Evolutionary conservation across 2,329 filamentous ascomycete species (phyloP), one percentile per base, ranked within the genome.

Genomic region (Botrytis fabae): DNA sequence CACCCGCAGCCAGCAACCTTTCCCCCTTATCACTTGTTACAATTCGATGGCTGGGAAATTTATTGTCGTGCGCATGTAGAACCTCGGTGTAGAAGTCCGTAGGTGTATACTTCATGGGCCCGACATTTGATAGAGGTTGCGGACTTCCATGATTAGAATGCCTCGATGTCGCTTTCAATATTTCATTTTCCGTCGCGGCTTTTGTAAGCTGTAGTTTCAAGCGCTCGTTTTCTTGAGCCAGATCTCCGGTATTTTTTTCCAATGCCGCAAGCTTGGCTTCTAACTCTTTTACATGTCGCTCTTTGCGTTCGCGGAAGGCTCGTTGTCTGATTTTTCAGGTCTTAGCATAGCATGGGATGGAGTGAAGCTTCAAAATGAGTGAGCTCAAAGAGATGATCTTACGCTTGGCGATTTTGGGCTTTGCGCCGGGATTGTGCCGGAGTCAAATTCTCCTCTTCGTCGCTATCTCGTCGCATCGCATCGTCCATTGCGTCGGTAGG

Each of bases 221-320:
- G 48, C 92, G 90, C 82, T 97, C 93, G 80, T 98, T 98, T 81
- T 98, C 95, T 62, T 91, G 89, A 59, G 91, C 88, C 0, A 96
- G 88, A 48, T 89, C 87, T 72, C 90, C 88, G 69, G 93, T 92
- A 68, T 91, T 90, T 74, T 90, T 89, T 80, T 97, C 92, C 46
- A 98, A 89, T 66, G 85, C 87, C 68, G 89, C 91, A 42, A 98
- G 90, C 81, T 97, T 96, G 73, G 90, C 89, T 83, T 98, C 95
- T 38, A 98, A 90, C 75, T 98, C 94, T 81, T 95, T 95, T 75
- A 98, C 94, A 80, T 97, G 95, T 73, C 91, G 92, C 82, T 98
- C 95, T 83, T 98, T 98, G 78, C 95, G 92, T 83, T 98, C 95
- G 74, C 95, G 93, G 82, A 98, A 98, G 46, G 96, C 95, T 78